A percentile compares a stretch with the other conserved stretches of the same genome.
Evolutionary conservation across 495 filamentous ascomycete species (phyloP).

Genomic region (Aspergillus conjunctus): DNA sequence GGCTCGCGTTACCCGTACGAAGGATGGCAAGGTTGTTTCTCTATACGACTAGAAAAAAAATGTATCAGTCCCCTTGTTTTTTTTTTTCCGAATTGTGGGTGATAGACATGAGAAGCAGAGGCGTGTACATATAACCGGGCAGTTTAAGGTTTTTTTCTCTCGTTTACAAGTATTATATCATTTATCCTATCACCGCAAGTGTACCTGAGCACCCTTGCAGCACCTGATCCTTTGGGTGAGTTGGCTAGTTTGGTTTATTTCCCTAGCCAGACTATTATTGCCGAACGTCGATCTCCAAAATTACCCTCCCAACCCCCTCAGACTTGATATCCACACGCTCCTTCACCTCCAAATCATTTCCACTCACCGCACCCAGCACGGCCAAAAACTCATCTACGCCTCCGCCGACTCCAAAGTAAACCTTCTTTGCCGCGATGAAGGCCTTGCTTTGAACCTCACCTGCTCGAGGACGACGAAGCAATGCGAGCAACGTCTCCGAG

Average conservation of each 20-base stretch:
- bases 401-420: constrained; percentile 97
- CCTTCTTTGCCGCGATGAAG: constrained; percentile 85
- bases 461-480: constrained; percentile 57
- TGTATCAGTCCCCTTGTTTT: constrained; percentile 20
- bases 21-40: constrained; percentile 48
- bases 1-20: constrained; percentile 44
- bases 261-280: constrained; percentile 2
- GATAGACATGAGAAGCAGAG: constrained; percentile 33
- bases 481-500: constrained; percentile 65
- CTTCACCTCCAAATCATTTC: constrained; percentile 59
- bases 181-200: neutral
- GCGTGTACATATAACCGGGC: constrained; percentile 44
- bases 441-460: constrained; percentile 54
- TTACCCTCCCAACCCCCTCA: constrained; percentile 50
- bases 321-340: constrained; percentile 61
- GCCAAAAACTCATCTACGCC: constrained; percentile 85
- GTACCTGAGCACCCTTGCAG: too few species aligned
- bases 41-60: constrained; percentile 43
- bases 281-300: constrained; percentile 41
- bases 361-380: constrained; percentile 57
- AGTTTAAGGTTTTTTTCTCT: constrained; percentile 14
- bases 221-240: neutral
- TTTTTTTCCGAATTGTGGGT: constrained; percentile 26
- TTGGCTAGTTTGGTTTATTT: constrained; percentile 2
- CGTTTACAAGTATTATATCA: constrained; percentile 5